phyloP scores from a whole-genome alignment of 2,329 filamentous ascomycete genomes.

The Fusarium nelsonii region DNA sequence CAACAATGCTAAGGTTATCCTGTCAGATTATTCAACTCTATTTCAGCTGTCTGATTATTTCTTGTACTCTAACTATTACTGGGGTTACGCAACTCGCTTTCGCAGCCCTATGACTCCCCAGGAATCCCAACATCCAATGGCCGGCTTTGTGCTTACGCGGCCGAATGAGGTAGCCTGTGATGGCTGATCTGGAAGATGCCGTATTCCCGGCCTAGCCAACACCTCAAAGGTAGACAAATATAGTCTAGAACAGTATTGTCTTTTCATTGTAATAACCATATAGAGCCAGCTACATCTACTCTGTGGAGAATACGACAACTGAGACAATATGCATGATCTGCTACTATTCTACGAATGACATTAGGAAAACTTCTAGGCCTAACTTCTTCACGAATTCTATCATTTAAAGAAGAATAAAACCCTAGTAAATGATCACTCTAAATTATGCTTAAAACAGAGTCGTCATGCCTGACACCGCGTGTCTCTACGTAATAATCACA shows the following conservation, averaged over 20 bases:
- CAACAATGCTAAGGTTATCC: background rate
- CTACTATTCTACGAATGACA: too few species aligned
- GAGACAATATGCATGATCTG: background rate
- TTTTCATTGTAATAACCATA: background rate
- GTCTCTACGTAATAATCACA: conserved; percentile 8
- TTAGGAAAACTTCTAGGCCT: background rate
- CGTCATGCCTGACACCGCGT: conserved; percentile 17
- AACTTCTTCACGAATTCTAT: background rate
- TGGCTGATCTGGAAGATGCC: conserved; percentile 18
- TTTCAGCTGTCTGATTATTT: background rate
- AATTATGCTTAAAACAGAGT: conserved; percentile 20
- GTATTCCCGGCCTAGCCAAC: conserved; percentile 1
- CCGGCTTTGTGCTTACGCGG: conserved; percentile 39
- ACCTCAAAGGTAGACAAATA: background rate
- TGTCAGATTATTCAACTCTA: background rate
- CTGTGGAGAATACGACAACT: background rate
- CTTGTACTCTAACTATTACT: background rate
- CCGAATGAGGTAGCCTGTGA: conserved; percentile 34
- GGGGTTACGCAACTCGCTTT: conserved; percentile 42
- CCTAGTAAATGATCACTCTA: background rate
- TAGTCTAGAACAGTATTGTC: background rate
- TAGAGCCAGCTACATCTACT: background rate
- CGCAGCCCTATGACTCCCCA: conserved; percentile 46
- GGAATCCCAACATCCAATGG: conserved; percentile 29
- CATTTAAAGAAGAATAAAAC: background rate